Base-by-base conservation (phyloP, 768 basidiomycete genomes). In the Tylopilus balloui region DNA sequence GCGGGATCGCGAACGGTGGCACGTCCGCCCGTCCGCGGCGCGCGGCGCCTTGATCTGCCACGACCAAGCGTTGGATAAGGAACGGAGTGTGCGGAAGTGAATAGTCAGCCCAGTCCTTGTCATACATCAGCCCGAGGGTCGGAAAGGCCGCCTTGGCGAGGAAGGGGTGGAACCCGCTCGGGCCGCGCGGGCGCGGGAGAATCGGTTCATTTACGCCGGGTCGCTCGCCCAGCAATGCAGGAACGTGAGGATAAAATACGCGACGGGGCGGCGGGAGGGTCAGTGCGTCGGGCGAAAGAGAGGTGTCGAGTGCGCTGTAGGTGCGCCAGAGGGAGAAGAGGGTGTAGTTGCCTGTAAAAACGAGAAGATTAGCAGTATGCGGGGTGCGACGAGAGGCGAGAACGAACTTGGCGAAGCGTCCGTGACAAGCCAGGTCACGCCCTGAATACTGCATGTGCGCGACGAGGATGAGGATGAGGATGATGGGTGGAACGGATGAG, bases 81-180 rank as follows among this genome's bases (percentile, higher is more conserved):
- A 83, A 91, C 0, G 92, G 87, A 15, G 81, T 74, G 17, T 75
- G 72, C 58, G 89, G 78, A 49, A 77, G 73, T 31, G 77, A 74
- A 56, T 84, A 83, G 66, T 94, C 92, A 40, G 77, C 73, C 80
- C 89, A 92, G 59, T 93, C 91, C 50, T 83, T 78, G 15, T 71
- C 50, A 63, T 83, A 91, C 71, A 87, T 77, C 44, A 84, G 67
- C 2, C 75, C 79, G 53, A 86, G 74, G 14, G 74, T 77, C 0
- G 89, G 87, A 59, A 88, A 86, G n/a, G 84, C 82, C 0, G 81
- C 78, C 60, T 88, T 86, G 42, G 76, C 68, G n/a, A 84, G 70
- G 56, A 78, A 79, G 0, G 85, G 85, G 66, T 92, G 88, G 55
- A 89, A 78, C 5, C 84, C 84, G 21, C 76, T 79, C 50, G 80